These are phyloP conservation scores for Xerocomus amazonicus DNA, from an alignment of 1,284 basidiomycete genomes.

Conservation along the genomic window DNA sequence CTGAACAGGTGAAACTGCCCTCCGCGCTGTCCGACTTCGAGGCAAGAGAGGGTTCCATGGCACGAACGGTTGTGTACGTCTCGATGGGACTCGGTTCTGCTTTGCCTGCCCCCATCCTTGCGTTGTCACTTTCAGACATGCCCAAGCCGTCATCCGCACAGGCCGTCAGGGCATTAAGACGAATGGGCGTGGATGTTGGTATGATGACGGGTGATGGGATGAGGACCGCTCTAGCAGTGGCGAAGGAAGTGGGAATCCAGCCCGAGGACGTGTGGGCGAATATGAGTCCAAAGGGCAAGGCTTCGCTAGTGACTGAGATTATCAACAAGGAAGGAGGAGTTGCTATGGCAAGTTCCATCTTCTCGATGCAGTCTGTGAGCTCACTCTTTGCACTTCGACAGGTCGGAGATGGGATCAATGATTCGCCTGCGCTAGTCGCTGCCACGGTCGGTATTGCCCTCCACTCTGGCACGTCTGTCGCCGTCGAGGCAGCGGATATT, in stretches of 20 bases:
- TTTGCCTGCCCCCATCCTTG: constrained; percentile 52
- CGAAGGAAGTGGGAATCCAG: constrained; percentile 81
- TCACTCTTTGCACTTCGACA: constrained; percentile 29
- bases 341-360: constrained; percentile 70
- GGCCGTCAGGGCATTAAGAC: constrained; percentile 74
- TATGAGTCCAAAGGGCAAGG: constrained; percentile 93
- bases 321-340: constrained; percentile 73
- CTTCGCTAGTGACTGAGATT: constrained; percentile 74
- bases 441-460: constrained; percentile 96
- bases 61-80: constrained; percentile 84
- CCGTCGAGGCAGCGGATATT: constrained; percentile 96
- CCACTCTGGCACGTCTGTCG: constrained; percentile 93
- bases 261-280: constrained; percentile 80
- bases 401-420: constrained; percentile 99
- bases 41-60: constrained; percentile 59
- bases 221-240: constrained; percentile 81
- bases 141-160: constrained; percentile 80
- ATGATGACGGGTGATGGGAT: constrained; percentile 91
- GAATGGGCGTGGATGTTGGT: constrained; percentile 86
- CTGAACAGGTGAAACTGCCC: constrained; percentile 51
- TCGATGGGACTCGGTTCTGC: constrained; percentile 50
- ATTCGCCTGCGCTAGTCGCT: constrained; percentile 93
- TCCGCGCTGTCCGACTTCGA: constrained; percentile 61
- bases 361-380: not conserved
- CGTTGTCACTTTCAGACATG: constrained; percentile 78